phyloP scores from a whole-genome alignment of 2,329 filamentous ascomycete species.

The Neobulgaria alba region DNA sequence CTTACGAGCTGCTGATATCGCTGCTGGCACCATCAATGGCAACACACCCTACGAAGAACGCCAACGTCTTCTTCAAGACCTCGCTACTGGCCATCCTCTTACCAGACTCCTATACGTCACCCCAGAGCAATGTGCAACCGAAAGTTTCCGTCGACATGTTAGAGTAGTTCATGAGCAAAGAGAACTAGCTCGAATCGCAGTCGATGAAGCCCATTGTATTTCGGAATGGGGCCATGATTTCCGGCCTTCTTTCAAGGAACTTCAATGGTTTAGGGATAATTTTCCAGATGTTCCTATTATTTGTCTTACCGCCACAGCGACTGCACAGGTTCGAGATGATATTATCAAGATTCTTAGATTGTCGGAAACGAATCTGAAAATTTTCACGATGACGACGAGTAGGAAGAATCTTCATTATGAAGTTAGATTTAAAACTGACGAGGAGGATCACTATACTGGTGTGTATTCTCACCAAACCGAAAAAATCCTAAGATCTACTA shows the following conservation, averaged over 20 bases:
- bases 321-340: constrained; percentile 69
- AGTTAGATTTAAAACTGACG: constrained; percentile 72
- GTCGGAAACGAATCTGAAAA: constrained; percentile 52
- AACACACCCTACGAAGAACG: constrained; percentile 61
- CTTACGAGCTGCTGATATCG: constrained; percentile 63
- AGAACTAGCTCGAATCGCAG: constrained; percentile 78
- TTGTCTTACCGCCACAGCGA: constrained; percentile 88
- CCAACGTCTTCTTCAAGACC: constrained; percentile 64
- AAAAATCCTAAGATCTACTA: too few species aligned
- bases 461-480: too few species aligned
- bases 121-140: constrained; percentile 74
- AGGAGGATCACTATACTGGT: constrained; percentile 56
- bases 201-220: constrained; percentile 95
- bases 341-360: constrained; percentile 69
- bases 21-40: constrained; percentile 81
- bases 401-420: constrained; percentile 86
- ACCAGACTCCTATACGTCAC: constrained; percentile 87
- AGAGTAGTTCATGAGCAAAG: constrained; percentile 67
- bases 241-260: constrained; percentile 78
- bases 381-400: constrained; percentile 76
- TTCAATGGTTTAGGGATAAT: constrained; percentile 75
- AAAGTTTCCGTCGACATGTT: constrained; percentile 68
- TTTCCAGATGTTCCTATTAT: constrained; percentile 85
- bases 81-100: constrained; percentile 78
- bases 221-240: constrained; percentile 99